A percentile compares a stretch with the other conserved stretches of the same genome.
These are phyloP conservation scores for Aethionema arabicum DNA, from an alignment of 345 rosid genomes.

Conservation along the genomic window DNA sequence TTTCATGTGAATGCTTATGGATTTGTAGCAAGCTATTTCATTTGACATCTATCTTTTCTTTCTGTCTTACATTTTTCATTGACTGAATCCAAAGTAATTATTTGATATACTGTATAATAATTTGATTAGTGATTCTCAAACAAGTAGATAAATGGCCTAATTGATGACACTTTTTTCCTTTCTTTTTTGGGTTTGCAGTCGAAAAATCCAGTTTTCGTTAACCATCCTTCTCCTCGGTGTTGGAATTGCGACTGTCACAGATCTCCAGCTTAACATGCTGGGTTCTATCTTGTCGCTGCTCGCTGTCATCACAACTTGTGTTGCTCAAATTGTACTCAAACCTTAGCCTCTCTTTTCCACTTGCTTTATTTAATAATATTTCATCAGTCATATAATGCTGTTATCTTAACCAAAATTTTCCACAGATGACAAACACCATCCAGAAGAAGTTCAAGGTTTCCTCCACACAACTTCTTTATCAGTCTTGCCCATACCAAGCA, in stretches of 20 bases:
- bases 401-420: constrained; percentile 52
- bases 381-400: constrained; percentile 22
- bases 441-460: constrained; percentile 99
- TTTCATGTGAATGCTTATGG: constrained; percentile 1
- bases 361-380: constrained; percentile 5
- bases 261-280: constrained; percentile 93
- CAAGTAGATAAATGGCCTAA: constrained; percentile 8
- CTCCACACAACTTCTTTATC: constrained; percentile 97
- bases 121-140: constrained; percentile 11
- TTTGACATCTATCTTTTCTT: constrained; percentile 8
- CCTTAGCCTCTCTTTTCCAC: constrained; percentile 28
- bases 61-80: constrained; percentile 13
- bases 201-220: constrained; percentile 77
- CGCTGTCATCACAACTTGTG: constrained; percentile 91
- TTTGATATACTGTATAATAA: background rate
- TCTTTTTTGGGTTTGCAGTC: constrained; percentile 54
- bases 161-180: constrained; percentile 5
- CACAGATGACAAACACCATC: constrained; percentile 98
- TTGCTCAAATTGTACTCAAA: constrained; percentile 98
- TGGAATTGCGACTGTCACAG: constrained; percentile 98
- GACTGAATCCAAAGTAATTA: background rate
- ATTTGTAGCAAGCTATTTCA: constrained; percentile 20
- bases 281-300: constrained; percentile 92
- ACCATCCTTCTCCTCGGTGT: constrained; percentile 92
- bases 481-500: constrained; percentile 99